Base-by-base conservation (phyloP, 2,329 filamentous ascomycete species). In the Trichoderma sp. region DNA sequence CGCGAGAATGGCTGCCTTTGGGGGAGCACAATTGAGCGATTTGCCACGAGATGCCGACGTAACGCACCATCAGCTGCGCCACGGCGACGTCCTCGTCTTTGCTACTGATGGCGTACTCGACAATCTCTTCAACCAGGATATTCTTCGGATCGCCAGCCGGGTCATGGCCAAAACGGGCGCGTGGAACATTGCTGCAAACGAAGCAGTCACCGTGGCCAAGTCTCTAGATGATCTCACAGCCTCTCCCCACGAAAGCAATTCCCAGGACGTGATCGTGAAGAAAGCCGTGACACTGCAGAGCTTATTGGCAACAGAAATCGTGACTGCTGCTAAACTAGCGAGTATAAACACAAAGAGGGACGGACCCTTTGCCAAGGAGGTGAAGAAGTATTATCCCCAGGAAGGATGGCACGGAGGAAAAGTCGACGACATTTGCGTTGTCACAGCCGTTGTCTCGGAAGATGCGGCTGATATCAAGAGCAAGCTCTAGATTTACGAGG, bases 71-170 rank as follows among this genome's bases (percentile, higher is more conserved):
- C 85, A 87, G 59, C 89, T 98, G 74, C 92, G 93, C 78, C 95
- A 98, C 83, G 97, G 97, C 24, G 97, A 99, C 82, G 93, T 99
- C 2, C 87, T 98, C n/a, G 86, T 99, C 21, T 93, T 99, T 79
- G 97, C 95, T 2, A 98, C 95, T 0, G 97, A 99, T 83, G 97
- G 97, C 4, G 93, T 98, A 5, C 97, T 97, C 90, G 97, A 99
- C 83, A 99, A 99, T 80, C 88, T 99, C 38, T 97, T 94, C 81
- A 93, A 95, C 80, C 94, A 97, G 81, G 95, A 99, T 79, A 93
- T 97, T 35, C 88, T 99, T 14, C 91, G 92, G 76, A 91, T 97
- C 71, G 92, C 96, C 31, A 96, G 93, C 78, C 88, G 89, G 66
- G 88, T 92, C 33, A 97, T 99, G 95, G 87, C 91, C 41, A 86